phyloP scores from a whole-genome alignment of 1,139 yeast genomes.

The Zygosaccharomyces pseudobailii region DNA sequence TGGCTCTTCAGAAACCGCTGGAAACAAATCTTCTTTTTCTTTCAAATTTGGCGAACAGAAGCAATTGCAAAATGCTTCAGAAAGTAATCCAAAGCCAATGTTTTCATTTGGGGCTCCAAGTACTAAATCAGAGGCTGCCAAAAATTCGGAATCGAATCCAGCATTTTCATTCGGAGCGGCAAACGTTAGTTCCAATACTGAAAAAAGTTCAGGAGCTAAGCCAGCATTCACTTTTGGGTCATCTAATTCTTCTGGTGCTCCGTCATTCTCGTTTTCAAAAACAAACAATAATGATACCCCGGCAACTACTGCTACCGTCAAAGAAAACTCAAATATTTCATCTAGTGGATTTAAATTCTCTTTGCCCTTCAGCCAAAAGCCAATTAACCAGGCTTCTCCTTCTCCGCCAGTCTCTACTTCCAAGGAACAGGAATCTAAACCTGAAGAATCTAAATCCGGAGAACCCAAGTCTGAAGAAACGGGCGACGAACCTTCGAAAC shows the following conservation, averaged over 20 bases:
- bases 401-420: constrained; percentile 9
- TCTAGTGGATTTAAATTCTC: constrained; percentile 31
- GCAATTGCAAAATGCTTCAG: neutral
- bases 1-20: constrained; percentile 1
- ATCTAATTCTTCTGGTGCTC: constrained; percentile 10
- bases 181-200: constrained; percentile 4
- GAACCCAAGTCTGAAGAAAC: constrained; percentile 43
- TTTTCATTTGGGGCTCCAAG: neutral
- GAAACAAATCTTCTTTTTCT: constrained; percentile 25
- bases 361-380: constrained; percentile 29
- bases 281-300: neutral
- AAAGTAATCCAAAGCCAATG: neutral
- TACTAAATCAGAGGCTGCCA: constrained; percentile 5
- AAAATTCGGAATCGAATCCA: constrained; percentile 16
- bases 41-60: constrained; percentile 17
- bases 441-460: constrained; percentile 30
- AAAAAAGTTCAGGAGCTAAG: constrained; percentile 10
- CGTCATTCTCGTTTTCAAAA: constrained; percentile 21
- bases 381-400: neutral
- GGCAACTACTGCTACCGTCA: neutral
- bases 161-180: constrained; percentile 19
- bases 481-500: constrained; percentile 44
- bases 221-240: constrained; percentile 28
- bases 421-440: constrained; percentile 22
- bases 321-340: constrained; percentile 9